phyloP scores from a whole-genome alignment of 2,329 filamentous ascomycete genomes.

The Fusarium ramigenum region DNA sequence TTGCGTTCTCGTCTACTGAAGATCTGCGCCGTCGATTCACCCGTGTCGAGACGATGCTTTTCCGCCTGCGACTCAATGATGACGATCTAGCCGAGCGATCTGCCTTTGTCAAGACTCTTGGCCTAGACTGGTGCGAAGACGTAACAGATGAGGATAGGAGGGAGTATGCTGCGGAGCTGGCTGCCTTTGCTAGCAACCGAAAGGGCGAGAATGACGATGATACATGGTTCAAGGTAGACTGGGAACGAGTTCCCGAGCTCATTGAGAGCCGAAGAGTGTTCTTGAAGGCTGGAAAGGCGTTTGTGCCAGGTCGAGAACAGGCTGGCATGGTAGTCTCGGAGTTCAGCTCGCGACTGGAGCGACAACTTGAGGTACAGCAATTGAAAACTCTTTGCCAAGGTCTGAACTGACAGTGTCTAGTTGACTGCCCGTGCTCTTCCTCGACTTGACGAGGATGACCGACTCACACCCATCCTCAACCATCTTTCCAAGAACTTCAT shows the following conservation, averaged over 20 bases:
- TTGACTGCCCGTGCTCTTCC: conserved; percentile 91
- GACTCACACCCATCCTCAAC: conserved; percentile 73
- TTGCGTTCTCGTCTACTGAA: conserved; percentile 92
- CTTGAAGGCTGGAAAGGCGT: conserved; percentile 83
- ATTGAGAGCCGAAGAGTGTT: conserved; percentile 83
- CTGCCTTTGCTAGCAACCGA: conserved; percentile 55
- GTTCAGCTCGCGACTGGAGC: conserved; percentile 82
- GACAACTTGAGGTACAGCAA: conserved; percentile 76
- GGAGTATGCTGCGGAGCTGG: conserved; percentile 69
- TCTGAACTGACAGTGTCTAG: conserved; percentile 51
- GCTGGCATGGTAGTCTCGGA: conserved; percentile 89
- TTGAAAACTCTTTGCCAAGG: background rate
- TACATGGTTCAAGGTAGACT: conserved; percentile 95
- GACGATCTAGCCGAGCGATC: conserved; percentile 78
- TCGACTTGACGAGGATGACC: conserved; percentile 94
- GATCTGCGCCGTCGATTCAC: conserved; percentile 88
- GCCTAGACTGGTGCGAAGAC: conserved; percentile 90
- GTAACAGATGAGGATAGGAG: conserved; percentile 81
- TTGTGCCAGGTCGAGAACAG: conserved; percentile 88
- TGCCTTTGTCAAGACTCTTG: conserved; percentile 79
- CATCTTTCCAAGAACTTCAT: conserved; percentile 96
- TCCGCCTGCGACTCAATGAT: conserved; percentile 81
- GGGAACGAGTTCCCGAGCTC: conserved; percentile 90
- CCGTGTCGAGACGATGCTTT: conserved; percentile 88
- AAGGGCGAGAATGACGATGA: conserved; percentile 72